Percentiles rank a stretch among this genome's conserved stretches.
phyloP scores from a whole-genome alignment of 495 filamentous ascomycete genomes.

The Neurospora sp. region DNA sequence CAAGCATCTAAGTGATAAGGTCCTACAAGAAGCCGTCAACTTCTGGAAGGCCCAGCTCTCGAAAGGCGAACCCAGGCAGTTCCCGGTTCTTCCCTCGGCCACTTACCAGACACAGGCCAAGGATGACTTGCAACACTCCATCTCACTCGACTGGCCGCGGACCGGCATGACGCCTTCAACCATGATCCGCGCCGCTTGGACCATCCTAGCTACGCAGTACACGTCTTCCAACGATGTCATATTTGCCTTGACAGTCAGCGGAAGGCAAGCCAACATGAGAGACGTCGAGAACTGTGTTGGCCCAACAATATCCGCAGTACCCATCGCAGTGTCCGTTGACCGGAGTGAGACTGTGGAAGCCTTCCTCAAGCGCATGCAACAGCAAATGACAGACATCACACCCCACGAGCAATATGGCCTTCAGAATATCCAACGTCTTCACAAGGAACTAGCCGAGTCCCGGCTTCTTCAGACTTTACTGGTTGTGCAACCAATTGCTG shows the following conservation, averaged over 20 bases:
- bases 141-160: background rate
- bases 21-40: background rate
- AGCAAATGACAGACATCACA: background rate
- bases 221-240: slow-evolving; percentile 32
- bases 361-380: background rate
- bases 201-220: slow-evolving; percentile 27
- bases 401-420: background rate
- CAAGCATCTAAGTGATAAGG: slow-evolving; percentile 17
- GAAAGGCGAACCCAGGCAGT: slow-evolving; percentile 3
- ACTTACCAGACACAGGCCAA: slow-evolving; percentile 1
- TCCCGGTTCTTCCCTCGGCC: slow-evolving; percentile 9
- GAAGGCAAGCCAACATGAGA: slow-evolving; percentile 34
- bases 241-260: slow-evolving; percentile 33
- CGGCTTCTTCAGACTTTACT: background rate
- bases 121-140: background rate
- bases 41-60: background rate
- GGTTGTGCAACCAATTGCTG: background rate
- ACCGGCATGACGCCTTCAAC: slow-evolving; percentile 9
- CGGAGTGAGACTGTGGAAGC: background rate
- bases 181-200: slow-evolving; percentile 34
- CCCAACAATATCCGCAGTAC: slow-evolving; percentile 49
- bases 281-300: slow-evolving; percentile 39
- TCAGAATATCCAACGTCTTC: background rate
- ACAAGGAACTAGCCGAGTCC: background rate
- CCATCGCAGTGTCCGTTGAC: slow-evolving; percentile 27